Evolutionary conservation across 495 filamentous ascomycete species (phyloP).

Genomic region (Neurospora tetraspora): DNA sequence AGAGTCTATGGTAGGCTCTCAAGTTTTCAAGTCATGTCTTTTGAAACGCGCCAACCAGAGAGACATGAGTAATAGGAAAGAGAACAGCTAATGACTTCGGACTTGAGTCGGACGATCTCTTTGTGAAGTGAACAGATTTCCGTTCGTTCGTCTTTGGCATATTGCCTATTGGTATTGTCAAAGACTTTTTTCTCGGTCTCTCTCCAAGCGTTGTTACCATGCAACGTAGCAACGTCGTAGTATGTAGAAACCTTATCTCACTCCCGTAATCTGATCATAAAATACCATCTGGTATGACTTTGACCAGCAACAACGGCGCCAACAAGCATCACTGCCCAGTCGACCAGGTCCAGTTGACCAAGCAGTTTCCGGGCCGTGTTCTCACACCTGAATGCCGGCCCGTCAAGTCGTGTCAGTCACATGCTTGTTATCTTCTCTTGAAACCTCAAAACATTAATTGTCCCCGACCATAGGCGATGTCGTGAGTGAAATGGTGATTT

Average conservation of each 20-base stretch:
- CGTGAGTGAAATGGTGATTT: background rate
- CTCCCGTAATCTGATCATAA: background rate
- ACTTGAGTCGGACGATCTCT: background rate
- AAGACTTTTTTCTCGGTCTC: background rate
- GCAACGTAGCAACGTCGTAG: background rate
- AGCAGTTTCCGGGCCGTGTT: background rate
- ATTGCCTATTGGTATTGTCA: background rate
- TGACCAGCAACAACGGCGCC: background rate
- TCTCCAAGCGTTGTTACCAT: background rate
- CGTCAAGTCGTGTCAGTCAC: background rate
- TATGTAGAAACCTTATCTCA: background rate
- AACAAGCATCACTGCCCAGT: background rate
- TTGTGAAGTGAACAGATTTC: background rate
- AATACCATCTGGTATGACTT: background rate
- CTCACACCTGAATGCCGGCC: background rate
- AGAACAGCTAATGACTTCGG: background rate
- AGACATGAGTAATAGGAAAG: background rate
- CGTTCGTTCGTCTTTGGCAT: background rate
- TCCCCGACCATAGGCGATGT: background rate
- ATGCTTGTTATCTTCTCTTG: background rate
- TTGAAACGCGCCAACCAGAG: background rate
- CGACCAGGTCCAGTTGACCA: background rate
- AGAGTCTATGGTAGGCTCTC: background rate
- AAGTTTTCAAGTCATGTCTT: background rate
- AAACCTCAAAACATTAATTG: background rate